These are phyloP conservation scores for Pleurotus cornucopiae DNA, from an alignment of 768 basidiomycete genomes.

Conservation along the genomic window DNA sequence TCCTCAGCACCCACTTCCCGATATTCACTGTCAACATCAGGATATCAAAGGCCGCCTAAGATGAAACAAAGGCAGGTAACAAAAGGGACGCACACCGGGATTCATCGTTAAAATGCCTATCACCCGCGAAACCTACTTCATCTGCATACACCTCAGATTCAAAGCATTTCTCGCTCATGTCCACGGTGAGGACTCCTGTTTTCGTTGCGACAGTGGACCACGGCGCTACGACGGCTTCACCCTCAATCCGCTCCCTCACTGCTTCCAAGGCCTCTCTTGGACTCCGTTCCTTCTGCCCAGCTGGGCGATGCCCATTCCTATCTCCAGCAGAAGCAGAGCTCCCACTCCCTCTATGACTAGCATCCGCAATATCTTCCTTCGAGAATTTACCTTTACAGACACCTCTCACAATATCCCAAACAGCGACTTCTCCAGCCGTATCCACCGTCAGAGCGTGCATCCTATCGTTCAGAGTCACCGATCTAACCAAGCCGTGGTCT, in stretches of 20 bases:
- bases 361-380: conserved; percentile 60
- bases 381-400: conserved; percentile 69
- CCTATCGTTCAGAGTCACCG: conserved; percentile 80
- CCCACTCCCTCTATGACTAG: conserved; percentile 45
- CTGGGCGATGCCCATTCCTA: background rate
- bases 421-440: conserved; percentile 81
- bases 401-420: conserved; percentile 88
- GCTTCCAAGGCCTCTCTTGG: conserved; percentile 83
- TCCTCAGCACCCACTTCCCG: conserved; percentile 87
- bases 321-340: conserved; percentile 28
- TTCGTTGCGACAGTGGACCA: conserved; percentile 93
- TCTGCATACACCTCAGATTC: conserved; percentile 96
- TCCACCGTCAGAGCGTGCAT: conserved; percentile 90
- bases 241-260: conserved; percentile 89
- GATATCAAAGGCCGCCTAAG: conserved; percentile 4
- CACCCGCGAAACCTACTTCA: conserved; percentile 69
- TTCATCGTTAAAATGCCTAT: conserved; percentile 70
- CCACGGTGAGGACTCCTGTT: conserved; percentile 82
- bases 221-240: conserved; percentile 78
- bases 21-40: conserved; percentile 62
- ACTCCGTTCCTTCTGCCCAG: conserved; percentile 48
- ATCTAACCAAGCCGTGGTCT: conserved; percentile 77
- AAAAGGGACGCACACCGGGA: conserved; percentile 57
- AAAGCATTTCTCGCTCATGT: conserved; percentile 84
- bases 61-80: conserved; percentile 4